Percentiles rank a stretch among this genome's conserved stretches.
phyloP scores from a whole-genome alignment of 2,329 filamentous ascomycete genomes.

The Botrytis elliptica region DNA sequence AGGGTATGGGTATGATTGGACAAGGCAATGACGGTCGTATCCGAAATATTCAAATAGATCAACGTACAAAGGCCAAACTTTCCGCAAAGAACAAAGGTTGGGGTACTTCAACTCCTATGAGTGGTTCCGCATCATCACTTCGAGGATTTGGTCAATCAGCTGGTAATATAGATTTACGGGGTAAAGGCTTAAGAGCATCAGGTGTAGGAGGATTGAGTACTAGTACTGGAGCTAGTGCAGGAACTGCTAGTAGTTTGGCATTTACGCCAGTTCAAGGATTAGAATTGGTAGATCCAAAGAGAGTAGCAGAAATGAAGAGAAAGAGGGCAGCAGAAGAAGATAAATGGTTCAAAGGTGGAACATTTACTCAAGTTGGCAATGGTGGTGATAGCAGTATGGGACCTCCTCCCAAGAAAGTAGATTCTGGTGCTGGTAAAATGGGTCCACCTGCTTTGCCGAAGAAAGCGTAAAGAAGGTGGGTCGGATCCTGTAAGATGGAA shows the following conservation, averaged over 20 bases:
- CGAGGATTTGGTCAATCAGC: slow-evolving; percentile 69
- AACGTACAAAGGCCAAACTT: slow-evolving; percentile 88
- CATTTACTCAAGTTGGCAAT: slow-evolving; percentile 81
- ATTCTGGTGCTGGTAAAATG: slow-evolving; percentile 59
- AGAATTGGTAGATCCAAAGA: slow-evolving; percentile 92
- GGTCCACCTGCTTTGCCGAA: slow-evolving; percentile 37
- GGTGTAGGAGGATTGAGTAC: slow-evolving; percentile 68
- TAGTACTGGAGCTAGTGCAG: slow-evolving; percentile 56
- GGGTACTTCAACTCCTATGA: slow-evolving; percentile 67
- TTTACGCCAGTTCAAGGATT: slow-evolving; percentile 95
- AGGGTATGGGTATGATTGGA: slow-evolving; percentile 94
- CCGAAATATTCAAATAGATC: slow-evolving; percentile 83
- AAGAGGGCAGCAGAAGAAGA: slow-evolving; percentile 95
- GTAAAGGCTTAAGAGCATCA: slow-evolving; percentile 70
- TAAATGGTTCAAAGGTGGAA: slow-evolving; percentile 95
- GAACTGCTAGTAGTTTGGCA: slow-evolving; percentile 81
- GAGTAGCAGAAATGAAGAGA: slow-evolving; percentile 79
- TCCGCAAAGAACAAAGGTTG: slow-evolving; percentile 95
- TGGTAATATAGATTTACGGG: slow-evolving; percentile 66
- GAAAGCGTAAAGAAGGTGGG: background rate
- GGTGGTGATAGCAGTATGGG: slow-evolving; percentile 68
- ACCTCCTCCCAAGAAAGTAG: slow-evolving; percentile 73
- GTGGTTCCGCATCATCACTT: slow-evolving; percentile 75
- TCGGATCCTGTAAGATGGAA: background rate
- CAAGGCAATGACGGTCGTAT: slow-evolving; percentile 85